These are phyloP conservation scores for Aspergillus aculeatinus DNA, from an alignment of 2,329 filamentous ascomycete genomes.

Conservation along the genomic window DNA sequence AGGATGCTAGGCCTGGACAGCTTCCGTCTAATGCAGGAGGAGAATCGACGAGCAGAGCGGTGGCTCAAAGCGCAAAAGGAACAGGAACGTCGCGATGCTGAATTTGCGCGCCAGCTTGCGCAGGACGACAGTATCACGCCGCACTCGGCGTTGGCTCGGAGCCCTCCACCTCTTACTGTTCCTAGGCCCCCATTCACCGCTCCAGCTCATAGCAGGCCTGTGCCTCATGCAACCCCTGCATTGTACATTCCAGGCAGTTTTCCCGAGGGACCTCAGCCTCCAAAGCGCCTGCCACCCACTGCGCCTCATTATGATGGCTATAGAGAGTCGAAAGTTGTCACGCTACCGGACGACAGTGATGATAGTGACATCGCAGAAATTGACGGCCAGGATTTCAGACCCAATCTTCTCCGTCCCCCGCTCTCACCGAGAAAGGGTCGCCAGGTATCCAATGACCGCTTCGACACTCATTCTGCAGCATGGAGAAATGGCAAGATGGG, in stretches of 20 bases:
- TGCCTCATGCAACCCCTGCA: too few relatives aligned
- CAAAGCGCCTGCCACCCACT: neutral
- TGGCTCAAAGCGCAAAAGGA: constrained; percentile 31
- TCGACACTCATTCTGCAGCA: too few relatives aligned
- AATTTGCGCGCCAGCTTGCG: constrained; percentile 38
- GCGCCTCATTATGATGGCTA: neutral
- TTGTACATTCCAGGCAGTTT: neutral
- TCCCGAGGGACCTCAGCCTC: neutral
- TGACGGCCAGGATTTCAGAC: constrained; percentile 21
- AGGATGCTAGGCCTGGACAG: constrained; percentile 27
- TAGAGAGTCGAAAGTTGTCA: neutral
- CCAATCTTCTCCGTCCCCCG: neutral
- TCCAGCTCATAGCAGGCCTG: too few relatives aligned
- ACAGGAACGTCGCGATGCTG: constrained; percentile 40
- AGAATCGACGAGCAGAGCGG: constrained; percentile 33
- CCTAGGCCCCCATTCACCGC: neutral
- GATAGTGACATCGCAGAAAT: constrained; percentile 40
- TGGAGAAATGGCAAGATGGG: too few relatives aligned
- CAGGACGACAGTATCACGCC: constrained; percentile 21
- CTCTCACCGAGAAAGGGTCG: neutral
- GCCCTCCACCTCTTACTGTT: constrained; percentile 7
- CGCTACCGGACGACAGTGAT: constrained; percentile 23
- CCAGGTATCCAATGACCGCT: neutral
- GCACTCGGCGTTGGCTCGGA: constrained; percentile 11
- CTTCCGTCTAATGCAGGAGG: constrained; percentile 27